Conservation (phyloP, 2,329 filamentous ascomycete genomes). For the Aspergillus uvarum region DNA sequence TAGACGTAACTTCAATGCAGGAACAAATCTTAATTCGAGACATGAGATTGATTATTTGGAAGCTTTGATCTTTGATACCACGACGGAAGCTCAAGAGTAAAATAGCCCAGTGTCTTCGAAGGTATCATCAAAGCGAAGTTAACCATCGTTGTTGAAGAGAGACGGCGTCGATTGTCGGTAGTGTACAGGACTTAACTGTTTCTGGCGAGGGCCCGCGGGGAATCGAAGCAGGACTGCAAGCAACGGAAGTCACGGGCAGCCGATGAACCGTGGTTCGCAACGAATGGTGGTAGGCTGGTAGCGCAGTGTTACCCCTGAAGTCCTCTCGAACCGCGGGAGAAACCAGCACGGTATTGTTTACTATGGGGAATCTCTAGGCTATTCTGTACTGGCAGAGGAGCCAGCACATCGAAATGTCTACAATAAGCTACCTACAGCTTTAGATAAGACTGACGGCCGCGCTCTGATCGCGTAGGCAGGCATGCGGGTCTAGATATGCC, state of each 20-base stretch:
- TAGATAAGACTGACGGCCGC: not conserved
- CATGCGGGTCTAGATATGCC: no score
- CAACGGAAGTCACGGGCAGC: conserved; percentile 1
- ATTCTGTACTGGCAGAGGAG: not conserved
- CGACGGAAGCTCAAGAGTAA: no score
- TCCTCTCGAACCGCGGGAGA: conserved; percentile 21
- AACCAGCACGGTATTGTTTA: conserved; percentile 7
- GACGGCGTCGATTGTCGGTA: no score
- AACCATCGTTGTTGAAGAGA: no score
- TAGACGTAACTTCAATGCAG: not conserved
- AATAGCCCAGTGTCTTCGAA: no score
- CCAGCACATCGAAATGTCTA: not conserved
- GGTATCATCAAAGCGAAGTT: no score
- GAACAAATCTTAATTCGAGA: not conserved
- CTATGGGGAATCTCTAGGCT: not conserved
- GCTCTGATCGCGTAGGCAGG: no score
- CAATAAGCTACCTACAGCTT: not conserved
- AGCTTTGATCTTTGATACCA: not conserved
- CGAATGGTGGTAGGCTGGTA: not conserved
- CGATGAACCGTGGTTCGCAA: conserved; percentile 25
- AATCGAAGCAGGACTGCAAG: not conserved
- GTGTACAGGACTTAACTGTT: no score
- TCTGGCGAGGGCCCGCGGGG: no score
- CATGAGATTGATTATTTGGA: not conserved
- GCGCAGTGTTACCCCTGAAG: conserved; percentile 27